Evolutionary conservation across 1,284 basidiomycete species (phyloP), one percentile per base, ranked within the genome.

Genomic region (Schizopora paradoxa): DNA sequence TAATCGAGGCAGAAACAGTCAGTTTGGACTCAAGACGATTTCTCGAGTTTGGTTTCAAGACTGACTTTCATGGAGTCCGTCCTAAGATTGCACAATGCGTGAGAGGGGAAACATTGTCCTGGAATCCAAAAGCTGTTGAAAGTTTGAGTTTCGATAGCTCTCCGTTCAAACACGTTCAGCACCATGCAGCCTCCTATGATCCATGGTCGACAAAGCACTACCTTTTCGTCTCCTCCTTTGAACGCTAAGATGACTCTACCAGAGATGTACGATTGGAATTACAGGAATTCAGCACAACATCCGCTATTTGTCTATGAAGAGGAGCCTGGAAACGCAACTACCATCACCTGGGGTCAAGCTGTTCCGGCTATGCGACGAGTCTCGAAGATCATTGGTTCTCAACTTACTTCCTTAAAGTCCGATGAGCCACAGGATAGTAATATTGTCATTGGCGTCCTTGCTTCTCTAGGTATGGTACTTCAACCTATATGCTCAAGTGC

Each of bases 401-500:
- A 31, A 31, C 14, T 14, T 10, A 14, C 14, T 31, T 14, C 14
- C 14, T 14, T 14, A 31, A 14, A 31, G 28, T 10, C 8, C 28
- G 28, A 31, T 25, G 13, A 14, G 6, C 18, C 35, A 2, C n/a
- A 13, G 23, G 16, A 22, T 35, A 34, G 28, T 13, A 29, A 14
- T 11, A 21, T 10, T 11, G 39, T 41, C 10, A 16, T 45, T n/a
- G 33, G 28, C 7, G 22, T 45, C 14, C 19, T 45, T 19, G 43
- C 43, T 11, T 10, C 23, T 25, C 29, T 19, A 21, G 43, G 43
- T 45, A 41, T 45, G 34, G 16, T 14, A 2, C 18, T 7, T n/a
- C n/a, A 25, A 25, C 19, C 13, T 38, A 11, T 14, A 22, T 38
- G 7, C 5, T 28, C 14, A 8, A 31, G 23, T 16, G n/a, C 22